phyloP scores from a whole-genome alignment of 2,329 filamentous ascomycete species.

The Blumeria hordei region DNA sequence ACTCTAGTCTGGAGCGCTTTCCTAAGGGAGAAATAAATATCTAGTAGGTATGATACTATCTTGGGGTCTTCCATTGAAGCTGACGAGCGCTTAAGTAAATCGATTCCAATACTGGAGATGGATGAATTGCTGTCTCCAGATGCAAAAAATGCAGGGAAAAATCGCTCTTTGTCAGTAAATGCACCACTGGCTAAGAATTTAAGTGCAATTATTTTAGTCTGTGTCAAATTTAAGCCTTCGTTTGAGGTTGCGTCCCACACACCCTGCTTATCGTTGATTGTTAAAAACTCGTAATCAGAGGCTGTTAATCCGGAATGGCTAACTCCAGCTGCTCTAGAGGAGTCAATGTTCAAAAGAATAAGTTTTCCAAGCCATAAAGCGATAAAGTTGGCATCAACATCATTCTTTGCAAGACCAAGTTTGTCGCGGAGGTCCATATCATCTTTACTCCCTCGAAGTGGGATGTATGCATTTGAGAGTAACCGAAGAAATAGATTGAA shows the following conservation, averaged over 20 bases:
- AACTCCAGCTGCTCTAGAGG: slow-evolving; percentile 11
- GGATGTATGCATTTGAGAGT: slow-evolving; percentile 45
- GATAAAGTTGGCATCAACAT: slow-evolving; percentile 48
- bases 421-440: slow-evolving; percentile 41
- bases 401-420: slow-evolving; percentile 36
- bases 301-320: slow-evolving; percentile 31
- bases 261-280: slow-evolving; percentile 38
- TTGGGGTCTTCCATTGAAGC: slow-evolving; percentile 46
- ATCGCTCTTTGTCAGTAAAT: slow-evolving; percentile 62
- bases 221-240: slow-evolving; percentile 39
- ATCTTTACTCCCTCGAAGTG: slow-evolving; percentile 54
- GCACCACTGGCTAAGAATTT: slow-evolving; percentile 62
- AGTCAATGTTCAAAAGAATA: slow-evolving; percentile 34
- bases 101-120: slow-evolving; percentile 66
- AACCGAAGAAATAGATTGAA: slow-evolving; percentile 68
- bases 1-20: slow-evolving; percentile 56
- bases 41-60: slow-evolving; percentile 42
- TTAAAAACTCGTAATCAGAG: slow-evolving; percentile 45
- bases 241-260: slow-evolving; percentile 37
- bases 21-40: slow-evolving; percentile 49
- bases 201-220: slow-evolving; percentile 44
- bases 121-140: slow-evolving; percentile 61
- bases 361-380: slow-evolving; percentile 56
- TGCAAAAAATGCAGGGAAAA: slow-evolving; percentile 63
- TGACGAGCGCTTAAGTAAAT: slow-evolving; percentile 59